Evolutionary conservation across 148 eudicot genomes (phyloP).

Genomic region (Simmondsia chinensis): DNA sequence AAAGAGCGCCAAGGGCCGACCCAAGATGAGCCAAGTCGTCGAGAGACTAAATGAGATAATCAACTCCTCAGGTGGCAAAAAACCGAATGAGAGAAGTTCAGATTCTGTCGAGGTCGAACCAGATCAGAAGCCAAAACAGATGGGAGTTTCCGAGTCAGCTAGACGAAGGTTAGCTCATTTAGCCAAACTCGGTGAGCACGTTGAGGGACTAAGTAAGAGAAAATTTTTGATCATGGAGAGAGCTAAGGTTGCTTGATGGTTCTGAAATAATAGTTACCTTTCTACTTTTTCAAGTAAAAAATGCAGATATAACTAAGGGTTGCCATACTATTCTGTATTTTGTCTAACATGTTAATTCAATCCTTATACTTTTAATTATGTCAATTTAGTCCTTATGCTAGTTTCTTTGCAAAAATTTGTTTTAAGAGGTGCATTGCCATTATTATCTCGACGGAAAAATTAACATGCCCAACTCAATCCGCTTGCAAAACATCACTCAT

Average conservation of each 20-base stretch:
- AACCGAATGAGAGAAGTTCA: conserved; percentile 11
- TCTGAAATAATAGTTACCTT: too few relatives aligned
- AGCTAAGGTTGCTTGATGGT: conserved; percentile 35
- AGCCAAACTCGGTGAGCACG: conserved; percentile 56
- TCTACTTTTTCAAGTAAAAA: too few relatives aligned
- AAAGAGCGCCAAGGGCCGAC: conserved; percentile 58
- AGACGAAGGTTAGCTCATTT: conserved; percentile 58
- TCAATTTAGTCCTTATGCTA: too few relatives aligned
- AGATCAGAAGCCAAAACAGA: conserved; percentile 13
- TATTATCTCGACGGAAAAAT: too few relatives aligned
- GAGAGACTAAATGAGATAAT: conserved; percentile 43
- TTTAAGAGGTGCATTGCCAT: too few relatives aligned
- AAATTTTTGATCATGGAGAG: conserved; percentile 65
- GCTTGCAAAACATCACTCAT: too few relatives aligned
- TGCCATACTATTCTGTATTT: too few relatives aligned
- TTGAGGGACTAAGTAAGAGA: conserved; percentile 45
- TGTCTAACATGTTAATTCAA: too few relatives aligned
- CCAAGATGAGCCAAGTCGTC: conserved; percentile 72
- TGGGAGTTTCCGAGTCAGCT: conserved; percentile 27
- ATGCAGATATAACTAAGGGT: too few relatives aligned
- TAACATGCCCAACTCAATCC: too few relatives aligned
- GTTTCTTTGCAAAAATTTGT: too few relatives aligned
- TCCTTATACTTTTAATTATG: too few relatives aligned
- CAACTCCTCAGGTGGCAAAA: conserved; percentile 18
- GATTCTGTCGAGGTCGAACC: conserved; percentile 19